Evolutionary conservation across 2,329 filamentous ascomycete genomes (phyloP), one percentile per base, ranked within the genome.

Genomic region (Fusarium dimerum): DNA sequence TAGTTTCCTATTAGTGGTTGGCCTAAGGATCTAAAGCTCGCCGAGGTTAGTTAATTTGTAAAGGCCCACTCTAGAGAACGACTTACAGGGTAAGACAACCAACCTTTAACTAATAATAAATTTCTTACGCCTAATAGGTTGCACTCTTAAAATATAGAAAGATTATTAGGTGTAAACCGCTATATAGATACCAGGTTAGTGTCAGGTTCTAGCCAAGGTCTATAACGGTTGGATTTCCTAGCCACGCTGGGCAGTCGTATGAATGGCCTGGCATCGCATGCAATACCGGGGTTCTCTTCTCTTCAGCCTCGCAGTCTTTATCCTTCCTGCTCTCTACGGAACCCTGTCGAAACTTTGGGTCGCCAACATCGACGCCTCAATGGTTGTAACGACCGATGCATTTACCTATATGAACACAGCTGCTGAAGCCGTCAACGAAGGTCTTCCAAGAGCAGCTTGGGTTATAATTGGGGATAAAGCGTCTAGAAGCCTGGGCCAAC

Each of bases 271-370:
- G 12, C 55, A 61, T 4, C 60, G 60, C 12, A 61, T 64, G 4
- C 57, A 54, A 38, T 89, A 86, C 62, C 54, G 63, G 1, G 84
- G 84, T 1, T 80, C 84, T 0, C 71, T 89, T 0, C 48, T 80
- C 13, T 86, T 88, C 73, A 90, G 90, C 61, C 50, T 84, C 10
- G 74, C 68, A 43, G 76, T 85, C 1, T 88, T 89, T 66, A 66
- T 84, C 2, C 77, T 90, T 0, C 87, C 85, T 1, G 86, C 86
- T 0, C 72, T 90, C 1, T 89, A 90, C 62, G 69, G 71, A 34
- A 90, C 87, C 0, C 76, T 90, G 0, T 81, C 80, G 45, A 90
- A 90, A 63, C 75, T 89, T 16, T 90, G 86, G 87, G 79, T 90
- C 3, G 85, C 86, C 3, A 79, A 79, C 49, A 87, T 90, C 50